Percentiles rank a stretch among this genome's conserved stretches.
These are phyloP conservation scores for Aspergillus saccharolyticus DNA, from an alignment of 495 filamentous ascomycete genomes.

Conservation along the genomic window DNA sequence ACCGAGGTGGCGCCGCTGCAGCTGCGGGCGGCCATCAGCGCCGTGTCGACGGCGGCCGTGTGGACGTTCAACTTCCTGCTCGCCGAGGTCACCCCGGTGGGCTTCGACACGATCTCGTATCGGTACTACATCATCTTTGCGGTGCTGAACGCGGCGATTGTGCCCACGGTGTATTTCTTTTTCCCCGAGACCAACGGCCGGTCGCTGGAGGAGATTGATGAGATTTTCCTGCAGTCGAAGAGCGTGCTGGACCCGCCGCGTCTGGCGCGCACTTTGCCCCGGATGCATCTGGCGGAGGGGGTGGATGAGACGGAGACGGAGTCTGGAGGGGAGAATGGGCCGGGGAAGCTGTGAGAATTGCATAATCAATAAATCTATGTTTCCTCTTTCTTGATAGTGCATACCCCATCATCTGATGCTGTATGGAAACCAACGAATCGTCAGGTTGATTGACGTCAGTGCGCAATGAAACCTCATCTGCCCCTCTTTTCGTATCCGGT, in stretches of 20 bases:
- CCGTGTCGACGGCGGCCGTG: slow-evolving; percentile 58
- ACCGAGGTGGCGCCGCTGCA: slow-evolving; percentile 65
- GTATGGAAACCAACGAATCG: too few relatives aligned
- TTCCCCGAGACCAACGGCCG: slow-evolving; percentile 54
- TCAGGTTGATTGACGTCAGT: too few relatives aligned
- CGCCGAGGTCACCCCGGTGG: slow-evolving; percentile 42
- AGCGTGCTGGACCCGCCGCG: slow-evolving; percentile 28
- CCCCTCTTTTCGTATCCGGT: too few relatives aligned
- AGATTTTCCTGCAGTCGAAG: slow-evolving; percentile 50
- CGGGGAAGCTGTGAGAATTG: slow-evolving; percentile 5
- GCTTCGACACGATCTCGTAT: slow-evolving; percentile 40
- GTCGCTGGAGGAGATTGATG: slow-evolving; percentile 73
- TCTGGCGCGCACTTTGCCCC: slow-evolving; percentile 26
- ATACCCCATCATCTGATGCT: too few relatives aligned
- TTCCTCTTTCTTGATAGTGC: too few relatives aligned
- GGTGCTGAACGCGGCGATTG: slow-evolving; percentile 42
- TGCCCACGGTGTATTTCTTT: slow-evolving; percentile 51
- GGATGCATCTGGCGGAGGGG: slow-evolving; percentile 17
- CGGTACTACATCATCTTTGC: slow-evolving; percentile 49
- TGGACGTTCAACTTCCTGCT: slow-evolving; percentile 55
- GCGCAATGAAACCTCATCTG: too few relatives aligned
- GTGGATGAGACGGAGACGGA: slow-evolving; percentile 10
- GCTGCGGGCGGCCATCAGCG: slow-evolving; percentile 62
- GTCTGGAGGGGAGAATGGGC: slow-evolving; percentile 2
- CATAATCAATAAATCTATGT: too few relatives aligned